Base-by-base conservation (phyloP, 2,329 filamentous ascomycete species). In the Fusarium equiseti region DNA sequence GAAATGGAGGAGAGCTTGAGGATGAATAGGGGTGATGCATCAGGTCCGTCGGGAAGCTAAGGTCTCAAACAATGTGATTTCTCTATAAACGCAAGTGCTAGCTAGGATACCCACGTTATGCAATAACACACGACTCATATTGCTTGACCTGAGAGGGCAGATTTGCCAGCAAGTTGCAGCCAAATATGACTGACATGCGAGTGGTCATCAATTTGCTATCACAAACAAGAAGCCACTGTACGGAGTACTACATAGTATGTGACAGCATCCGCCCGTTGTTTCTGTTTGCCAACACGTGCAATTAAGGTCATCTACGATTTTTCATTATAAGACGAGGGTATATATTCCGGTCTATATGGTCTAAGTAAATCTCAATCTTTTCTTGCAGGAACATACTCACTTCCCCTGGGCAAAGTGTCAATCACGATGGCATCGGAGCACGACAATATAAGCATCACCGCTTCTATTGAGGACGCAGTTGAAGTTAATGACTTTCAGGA, bases 1-100 rank as follows among this genome's bases (percentile, higher is more conserved):
- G 88, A 86, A 3, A 81, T 90, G 76, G 84, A 87, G 73, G 83
- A 86, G 79, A 90, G 88, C 64, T 73, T 89, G 79, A 84, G 79
- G 68, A 59, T 82, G 65, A 81, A 79, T 65, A 75, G 73, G 18
- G 75, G 71, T 7, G 71, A 76, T 31, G 46, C 70, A 27, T 73
- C 76, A 22, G 76, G 75, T 1, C 72, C 77, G 7, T 78, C 77
- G 2, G 64, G 61, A 20, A 60, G 49, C 13, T 75, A 56, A 75
- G 50, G 9, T 8, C 9, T 15, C n/a, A 24, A 24, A 45, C 24
- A n/a, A 54, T 55, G 20, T 42, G 46, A 63, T 49, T 52, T 40
- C 18, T 27, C 40, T 20, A 57, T 29, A 45, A 52, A 56, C 35
- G 44, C 44, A 57, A 43, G 53, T 22, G 52, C n/a, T 58, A 71